Evolutionary conservation across 2,329 filamentous ascomycete species (phyloP).

Genomic region (Ascosphaera apis): DNA sequence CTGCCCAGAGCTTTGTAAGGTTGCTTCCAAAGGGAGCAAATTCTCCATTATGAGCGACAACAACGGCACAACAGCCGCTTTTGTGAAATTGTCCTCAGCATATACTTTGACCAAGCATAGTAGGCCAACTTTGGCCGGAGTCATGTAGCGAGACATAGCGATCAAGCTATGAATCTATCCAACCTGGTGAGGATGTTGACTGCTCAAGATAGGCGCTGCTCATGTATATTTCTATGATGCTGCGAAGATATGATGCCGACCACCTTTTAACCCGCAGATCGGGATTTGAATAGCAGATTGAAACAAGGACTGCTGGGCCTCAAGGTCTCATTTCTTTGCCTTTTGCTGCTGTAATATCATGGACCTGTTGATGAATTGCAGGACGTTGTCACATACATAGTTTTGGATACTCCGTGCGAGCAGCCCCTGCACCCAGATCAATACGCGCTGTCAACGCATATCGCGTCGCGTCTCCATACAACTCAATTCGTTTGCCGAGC

Average conservation of each 20-base stretch:
- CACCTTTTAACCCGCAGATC: neutral
- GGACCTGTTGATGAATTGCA: too few relatives aligned
- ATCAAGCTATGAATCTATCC: too few relatives aligned
- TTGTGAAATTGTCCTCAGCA: constrained; percentile 44
- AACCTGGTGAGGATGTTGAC: neutral
- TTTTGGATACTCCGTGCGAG: too few relatives aligned
- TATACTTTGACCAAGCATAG: constrained; percentile 67
- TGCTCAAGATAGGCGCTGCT: neutral
- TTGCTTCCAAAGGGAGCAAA: constrained; percentile 26
- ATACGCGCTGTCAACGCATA: too few relatives aligned
- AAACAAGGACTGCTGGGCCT: too few relatives aligned
- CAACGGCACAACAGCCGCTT: constrained; percentile 46
- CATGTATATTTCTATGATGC: neutral
- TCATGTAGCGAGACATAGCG: constrained; percentile 58
- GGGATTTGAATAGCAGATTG: too few relatives aligned
- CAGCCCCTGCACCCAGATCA: too few relatives aligned
- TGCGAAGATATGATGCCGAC: neutral
- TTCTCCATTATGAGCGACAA: constrained; percentile 59
- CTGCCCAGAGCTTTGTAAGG: constrained; percentile 7
- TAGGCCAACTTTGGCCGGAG: constrained; percentile 68
- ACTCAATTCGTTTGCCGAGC: too few relatives aligned
- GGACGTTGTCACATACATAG: too few relatives aligned
- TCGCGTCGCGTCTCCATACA: too few relatives aligned
- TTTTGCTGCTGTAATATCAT: too few relatives aligned
- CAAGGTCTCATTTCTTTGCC: too few relatives aligned